Conservation (phyloP, 2,329 filamentous ascomycete species). For the Scedosporium aurantiacum region DNA sequence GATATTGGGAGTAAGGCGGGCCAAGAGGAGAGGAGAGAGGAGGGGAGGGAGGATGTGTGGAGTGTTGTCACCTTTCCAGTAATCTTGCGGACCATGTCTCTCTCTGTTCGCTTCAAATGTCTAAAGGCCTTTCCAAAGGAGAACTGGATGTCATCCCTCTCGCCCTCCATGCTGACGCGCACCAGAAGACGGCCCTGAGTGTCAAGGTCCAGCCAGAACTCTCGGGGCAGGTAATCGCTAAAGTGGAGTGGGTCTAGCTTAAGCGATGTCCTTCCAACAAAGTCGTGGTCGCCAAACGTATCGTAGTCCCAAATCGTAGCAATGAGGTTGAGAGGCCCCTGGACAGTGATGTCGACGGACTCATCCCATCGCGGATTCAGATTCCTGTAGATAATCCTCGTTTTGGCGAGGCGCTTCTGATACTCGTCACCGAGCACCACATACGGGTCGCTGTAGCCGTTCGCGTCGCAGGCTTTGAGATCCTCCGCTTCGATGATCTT, state of each 20-base stretch:
- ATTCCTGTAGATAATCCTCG: conserved; percentile 78
- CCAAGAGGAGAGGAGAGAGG: background rate
- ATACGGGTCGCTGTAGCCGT: conserved; percentile 89
- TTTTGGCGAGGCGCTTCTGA: conserved; percentile 92
- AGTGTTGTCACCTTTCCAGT: conserved; percentile 73
- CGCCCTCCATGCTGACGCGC: conserved; percentile 95
- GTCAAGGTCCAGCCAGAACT: conserved; percentile 96
- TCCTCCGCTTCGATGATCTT: conserved; percentile 98
- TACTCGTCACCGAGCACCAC: conserved; percentile 96
- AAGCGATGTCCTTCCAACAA: conserved; percentile 88
- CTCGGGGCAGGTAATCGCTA: conserved; percentile 85
- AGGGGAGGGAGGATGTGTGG: background rate
- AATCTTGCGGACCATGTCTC: conserved; percentile 96
- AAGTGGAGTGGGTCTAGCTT: conserved; percentile 98
- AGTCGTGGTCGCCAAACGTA: conserved; percentile 92
- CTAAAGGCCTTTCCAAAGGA: conserved; percentile 97
- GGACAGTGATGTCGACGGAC: conserved; percentile 88
- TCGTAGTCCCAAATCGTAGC: conserved; percentile 99
- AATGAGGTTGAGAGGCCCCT: conserved; percentile 84
- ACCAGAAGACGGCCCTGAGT: conserved; percentile 85
- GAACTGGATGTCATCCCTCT: conserved; percentile 96
- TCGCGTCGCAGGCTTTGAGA: conserved; percentile 93
- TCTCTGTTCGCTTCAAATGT: conserved; percentile 85
- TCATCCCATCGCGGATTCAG: conserved; percentile 97
- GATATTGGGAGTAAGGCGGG: background rate